phyloP scores from a whole-genome alignment of 257 asterid species.

The Ocimum tenuiflorum region DNA sequence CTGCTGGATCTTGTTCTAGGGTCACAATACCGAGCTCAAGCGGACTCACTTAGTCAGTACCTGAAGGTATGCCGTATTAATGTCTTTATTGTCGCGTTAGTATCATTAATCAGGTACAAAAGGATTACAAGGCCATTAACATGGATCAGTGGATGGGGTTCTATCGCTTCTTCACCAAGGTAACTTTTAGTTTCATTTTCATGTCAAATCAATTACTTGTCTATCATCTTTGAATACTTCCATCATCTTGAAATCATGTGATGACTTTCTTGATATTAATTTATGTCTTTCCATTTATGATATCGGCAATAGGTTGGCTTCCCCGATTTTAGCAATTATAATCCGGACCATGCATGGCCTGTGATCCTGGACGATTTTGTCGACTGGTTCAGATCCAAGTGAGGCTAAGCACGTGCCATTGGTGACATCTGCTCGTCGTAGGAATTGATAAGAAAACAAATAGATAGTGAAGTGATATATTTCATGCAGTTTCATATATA shows the following conservation, averaged over 20 bases:
- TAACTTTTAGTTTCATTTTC: slow-evolving; percentile 8
- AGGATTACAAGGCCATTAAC: slow-evolving; percentile 71
- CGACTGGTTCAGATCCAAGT: slow-evolving; percentile 46
- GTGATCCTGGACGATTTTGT: slow-evolving; percentile 52
- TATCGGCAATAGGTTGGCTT: slow-evolving; percentile 36
- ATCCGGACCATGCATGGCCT: slow-evolving; percentile 56
- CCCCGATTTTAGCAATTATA: slow-evolving; percentile 45
- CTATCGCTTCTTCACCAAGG: slow-evolving; percentile 79
- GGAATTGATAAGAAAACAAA: slow-evolving; percentile 8
- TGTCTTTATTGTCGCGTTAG: no score
- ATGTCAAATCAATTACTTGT: neutral
- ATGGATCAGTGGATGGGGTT: slow-evolving; percentile 89
- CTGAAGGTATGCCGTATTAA: slow-evolving; percentile 47
- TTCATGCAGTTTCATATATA: no score
- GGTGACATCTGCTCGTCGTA: neutral
- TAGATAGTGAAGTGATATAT: neutral
- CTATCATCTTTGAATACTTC: no score
- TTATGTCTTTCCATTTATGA: no score
- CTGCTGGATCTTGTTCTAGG: slow-evolving; percentile 73
- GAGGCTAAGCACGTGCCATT: slow-evolving; percentile 20
- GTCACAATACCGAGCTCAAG: slow-evolving; percentile 48
- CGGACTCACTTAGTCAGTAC: slow-evolving; percentile 56
- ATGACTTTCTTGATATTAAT: neutral
- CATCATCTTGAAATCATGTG: neutral
- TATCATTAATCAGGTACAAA: slow-evolving; percentile 83